Base-by-base conservation (phyloP, 345 rosid genomes). In the Sonneratia alba region DNA sequence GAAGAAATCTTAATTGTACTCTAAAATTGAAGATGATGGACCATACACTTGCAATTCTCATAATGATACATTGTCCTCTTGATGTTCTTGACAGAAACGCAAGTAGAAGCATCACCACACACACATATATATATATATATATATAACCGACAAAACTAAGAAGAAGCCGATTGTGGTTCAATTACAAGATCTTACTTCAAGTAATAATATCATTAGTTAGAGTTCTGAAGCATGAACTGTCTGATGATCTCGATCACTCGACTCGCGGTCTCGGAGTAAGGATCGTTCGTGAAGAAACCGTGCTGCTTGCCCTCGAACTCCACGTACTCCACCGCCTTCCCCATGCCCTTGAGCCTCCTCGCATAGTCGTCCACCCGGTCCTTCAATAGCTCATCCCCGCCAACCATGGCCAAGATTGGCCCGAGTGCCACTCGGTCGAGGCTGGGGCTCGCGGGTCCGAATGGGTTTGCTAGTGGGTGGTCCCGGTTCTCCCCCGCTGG, bases 301-400 rank as follows among this genome's bases (percentile, higher is more conserved):
- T 90, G 98, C 61, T 86, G 79, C 74, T 86, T 76, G 43, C 88
- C 88, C 63, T 80, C 80, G 51, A 84, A 91, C 75, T 91, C 93
- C 40, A 85, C 75, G 40, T 83, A 91, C 45, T 84, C 73, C 2
- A 89, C 73, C 0, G 76, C 76, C 76, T 91, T 91, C 7, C 89
- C 89, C 88, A 87, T 76, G 4, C 59, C 78, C 74, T 81, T 81
- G 45, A 93, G 56, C 79, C 77, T 85, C 45, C 36, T 72, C 7
- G 92, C 93, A 78, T 93, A 93, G 14, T 89, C 97, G 45, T 83
- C 66, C 27, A 79, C 91, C 68, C 98, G 84, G 64, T 93, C 97
- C 75, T 77, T 91, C 77, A 91, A 27, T 72, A 93, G 74, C 72
- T 93, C 97, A 38, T 72, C 70, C 27, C 87, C 79, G 0, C 97